Conservation (phyloP, 2,329 filamentous ascomycete genomes). For the Exophiala bonariae region DNA sequence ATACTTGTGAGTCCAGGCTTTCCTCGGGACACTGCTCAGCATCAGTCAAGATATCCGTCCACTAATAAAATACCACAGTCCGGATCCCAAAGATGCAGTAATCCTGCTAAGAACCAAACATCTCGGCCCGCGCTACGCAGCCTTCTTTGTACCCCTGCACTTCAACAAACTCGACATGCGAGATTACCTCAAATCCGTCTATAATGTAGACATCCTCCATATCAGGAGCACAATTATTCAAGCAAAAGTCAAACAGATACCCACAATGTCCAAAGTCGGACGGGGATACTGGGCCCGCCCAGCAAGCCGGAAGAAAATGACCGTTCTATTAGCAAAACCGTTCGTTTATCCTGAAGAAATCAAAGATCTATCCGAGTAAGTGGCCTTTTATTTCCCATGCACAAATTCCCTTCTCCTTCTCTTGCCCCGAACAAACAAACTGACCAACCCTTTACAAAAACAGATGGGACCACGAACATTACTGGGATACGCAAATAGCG, state of each 20-base stretch:
- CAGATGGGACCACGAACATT: constrained; percentile 65
- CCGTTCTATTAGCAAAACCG: constrained; percentile 79
- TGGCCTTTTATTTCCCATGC: constrained; percentile 25
- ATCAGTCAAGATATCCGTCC: background rate
- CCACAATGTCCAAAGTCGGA: constrained; percentile 31
- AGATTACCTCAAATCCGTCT: constrained; percentile 88
- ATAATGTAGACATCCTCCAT: constrained; percentile 69
- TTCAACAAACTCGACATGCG: constrained; percentile 97
- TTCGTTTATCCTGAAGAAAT: constrained; percentile 84
- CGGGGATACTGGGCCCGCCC: constrained; percentile 68
- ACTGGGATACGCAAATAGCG: constrained; percentile 53
- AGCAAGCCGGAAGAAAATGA: constrained; percentile 84
- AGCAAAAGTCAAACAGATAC: constrained; percentile 55
- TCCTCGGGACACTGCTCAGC: background rate
- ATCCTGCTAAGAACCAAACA: constrained; percentile 72
- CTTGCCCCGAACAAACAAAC: background rate
- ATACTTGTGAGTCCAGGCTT: constrained; percentile 42
- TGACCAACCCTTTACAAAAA: constrained; percentile 17
- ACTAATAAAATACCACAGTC: constrained; percentile 58
- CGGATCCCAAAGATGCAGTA: constrained; percentile 70
- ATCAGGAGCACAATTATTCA: constrained; percentile 81
- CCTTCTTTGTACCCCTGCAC: constrained; percentile 84
- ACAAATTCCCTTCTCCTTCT: too few relatives aligned
- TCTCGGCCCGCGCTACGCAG: constrained; percentile 76
- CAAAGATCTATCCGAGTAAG: constrained; percentile 58